A percentile compares a stretch with the other conserved stretches of the same genome.
Evolutionary conservation across 352 stramenopile genomes (phyloP).

Genomic region (Hyphochytrium catenoides): DNA sequence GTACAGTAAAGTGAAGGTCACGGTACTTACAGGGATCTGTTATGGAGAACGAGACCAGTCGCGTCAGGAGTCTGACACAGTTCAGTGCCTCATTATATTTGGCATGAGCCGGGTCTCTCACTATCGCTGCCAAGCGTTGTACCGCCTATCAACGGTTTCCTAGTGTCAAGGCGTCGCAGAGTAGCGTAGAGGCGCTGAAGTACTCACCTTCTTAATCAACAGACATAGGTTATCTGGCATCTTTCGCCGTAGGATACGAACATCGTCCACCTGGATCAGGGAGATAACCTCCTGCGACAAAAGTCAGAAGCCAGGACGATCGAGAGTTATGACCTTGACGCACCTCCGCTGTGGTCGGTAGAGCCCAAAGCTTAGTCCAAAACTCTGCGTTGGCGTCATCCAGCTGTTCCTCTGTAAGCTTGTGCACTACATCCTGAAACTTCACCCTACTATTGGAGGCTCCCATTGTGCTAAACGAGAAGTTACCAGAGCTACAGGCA

Average conservation of each 20-base stretch:
- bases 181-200: conserved; percentile 60
- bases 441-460: conserved; percentile 72
- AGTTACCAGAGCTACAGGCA: no score
- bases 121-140: no score
- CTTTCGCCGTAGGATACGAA: conserved; percentile 58
- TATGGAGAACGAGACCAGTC: conserved; percentile 36
- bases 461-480: no score
- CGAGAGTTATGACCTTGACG: no score
- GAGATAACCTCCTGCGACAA: conserved; percentile 38
- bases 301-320: not conserved
- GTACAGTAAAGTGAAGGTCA: not conserved
- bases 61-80: conserved; percentile 46
- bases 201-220: conserved; percentile 45
- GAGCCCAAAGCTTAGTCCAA: conserved; percentile 66
- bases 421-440: conserved; percentile 70
- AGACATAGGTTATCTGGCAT: conserved; percentile 48
- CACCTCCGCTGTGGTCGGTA: conserved; percentile 44
- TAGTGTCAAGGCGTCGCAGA: no score
- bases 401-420: conserved; percentile 64
- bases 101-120: no score
- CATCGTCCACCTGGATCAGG: conserved; percentile 60
- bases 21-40: conserved; percentile 12
- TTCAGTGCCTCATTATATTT: conserved; percentile 69
- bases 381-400: conserved; percentile 62
- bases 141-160: no score